Base-by-base conservation (phyloP, 176 grass and related monocot species). In the Juncus inflexus region DNA sequence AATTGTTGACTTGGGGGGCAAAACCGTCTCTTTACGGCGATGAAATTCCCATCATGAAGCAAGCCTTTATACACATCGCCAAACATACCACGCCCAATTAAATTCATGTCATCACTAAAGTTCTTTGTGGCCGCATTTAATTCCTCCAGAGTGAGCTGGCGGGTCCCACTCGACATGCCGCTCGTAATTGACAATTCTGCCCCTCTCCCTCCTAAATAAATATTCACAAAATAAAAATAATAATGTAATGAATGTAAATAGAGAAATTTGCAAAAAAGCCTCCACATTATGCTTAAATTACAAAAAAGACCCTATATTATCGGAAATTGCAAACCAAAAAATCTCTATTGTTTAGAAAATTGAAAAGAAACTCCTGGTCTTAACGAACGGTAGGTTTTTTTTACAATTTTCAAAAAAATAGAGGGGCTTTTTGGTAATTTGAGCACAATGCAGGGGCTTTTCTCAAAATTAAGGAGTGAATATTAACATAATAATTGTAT, bases 61-160 rank as follows among this genome's bases (percentile, higher is more conserved):
- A 99, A 79, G 57, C 95, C 89, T 64, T 99, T 99, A 74, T 83
- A 89, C 12, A 90, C 95, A 62, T 92, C 85, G 65, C 94, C 94
- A 62, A 99, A 99, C 69, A 74, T 86, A 61, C 94, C 94, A 73
- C 62, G 66, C 40, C 94, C 94, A 62, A 99, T 84, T 15, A 86
- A 76, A 70, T 86, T 99, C 13, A 55, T 66, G 74, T 42, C 67
- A 77, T 42, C 67, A 63, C 58, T 63, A 72, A 99, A 99, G 62
- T 86, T 80, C 62, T 77, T 99, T 66, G 94, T 92, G 50, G 85
- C 94, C 19, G 72, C 60, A 69, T 52, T 83, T 77, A 99, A 61
- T 77, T 99, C 94, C 80, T 90, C 72, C 35, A 99, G 54, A 47
- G 55, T 78, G 64, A 99, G 63, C 52, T 60, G 74, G 73, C 69